These are phyloP conservation scores for Gynandropsis gynandra DNA, from an alignment of 345 rosid genomes.

Conservation along the genomic window DNA sequence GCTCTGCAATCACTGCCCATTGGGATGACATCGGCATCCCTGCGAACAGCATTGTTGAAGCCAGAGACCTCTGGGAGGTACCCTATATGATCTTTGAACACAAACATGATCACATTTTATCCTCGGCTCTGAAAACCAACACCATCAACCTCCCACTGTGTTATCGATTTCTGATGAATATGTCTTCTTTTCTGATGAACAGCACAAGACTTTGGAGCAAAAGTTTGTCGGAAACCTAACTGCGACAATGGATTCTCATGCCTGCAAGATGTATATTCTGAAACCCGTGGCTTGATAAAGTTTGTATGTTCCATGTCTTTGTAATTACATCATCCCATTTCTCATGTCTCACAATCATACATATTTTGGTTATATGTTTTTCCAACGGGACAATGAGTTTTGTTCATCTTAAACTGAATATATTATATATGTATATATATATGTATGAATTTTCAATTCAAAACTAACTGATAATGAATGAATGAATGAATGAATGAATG, in stretches of 20 bases:
- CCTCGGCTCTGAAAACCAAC: not conserved
- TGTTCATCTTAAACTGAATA: too few species aligned
- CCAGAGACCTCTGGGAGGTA: slow-evolving; percentile 85
- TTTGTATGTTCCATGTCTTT: too few species aligned
- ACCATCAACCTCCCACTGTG: not conserved
- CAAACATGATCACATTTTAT: not conserved
- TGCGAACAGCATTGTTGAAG: slow-evolving; percentile 35
- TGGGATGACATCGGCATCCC: slow-evolving; percentile 69
- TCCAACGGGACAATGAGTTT: too few species aligned
- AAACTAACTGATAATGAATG: too few species aligned
- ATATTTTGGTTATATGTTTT: too few species aligned
- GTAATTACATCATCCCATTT: too few species aligned
- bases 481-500: too few species aligned
- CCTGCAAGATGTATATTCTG: slow-evolving; percentile 69
- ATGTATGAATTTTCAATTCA: too few species aligned
- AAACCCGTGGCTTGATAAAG: slow-evolving; percentile 51
- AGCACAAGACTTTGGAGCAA: slow-evolving; percentile 62
- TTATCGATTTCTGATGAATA: slow-evolving; percentile 11
- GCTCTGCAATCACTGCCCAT: slow-evolving; percentile 40
- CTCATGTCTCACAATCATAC: too few species aligned
- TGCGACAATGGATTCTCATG: slow-evolving; percentile 48
- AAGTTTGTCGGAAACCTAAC: slow-evolving; percentile 49
- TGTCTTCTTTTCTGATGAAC: slow-evolving; percentile 29
- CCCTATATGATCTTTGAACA: not conserved
- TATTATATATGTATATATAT: too few species aligned